Conservation (phyloP, 75 land plant species). For the Selaginella tamariscina region DNA sequence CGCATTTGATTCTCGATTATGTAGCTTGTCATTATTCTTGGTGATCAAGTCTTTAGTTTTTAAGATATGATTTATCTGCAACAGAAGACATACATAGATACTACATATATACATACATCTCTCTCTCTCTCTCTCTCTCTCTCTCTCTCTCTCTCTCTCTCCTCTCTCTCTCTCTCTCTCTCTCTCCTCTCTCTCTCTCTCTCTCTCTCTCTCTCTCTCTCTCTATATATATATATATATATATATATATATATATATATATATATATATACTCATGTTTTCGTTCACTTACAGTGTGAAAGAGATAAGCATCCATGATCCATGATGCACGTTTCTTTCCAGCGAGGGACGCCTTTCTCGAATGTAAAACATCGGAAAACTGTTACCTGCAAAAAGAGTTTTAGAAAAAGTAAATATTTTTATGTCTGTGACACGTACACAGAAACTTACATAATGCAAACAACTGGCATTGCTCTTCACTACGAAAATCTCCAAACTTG, state of each 20-base stretch:
- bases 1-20: conserved; percentile 6
- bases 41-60: conserved; percentile 59
- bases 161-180: no score
- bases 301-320: conserved; percentile 78
- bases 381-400: conserved; percentile 43
- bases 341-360: conserved; percentile 55
- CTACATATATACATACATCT: background rate
- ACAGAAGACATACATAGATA: background rate
- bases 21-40: conserved; percentile 65
- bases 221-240: no score
- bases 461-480: conserved; percentile 51
- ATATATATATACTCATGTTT: no score
- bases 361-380: conserved; percentile 69
- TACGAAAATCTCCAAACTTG: conserved; percentile 42
- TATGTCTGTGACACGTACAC: no score
- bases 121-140: no score
- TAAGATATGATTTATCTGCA: conserved; percentile 81
- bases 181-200: no score
- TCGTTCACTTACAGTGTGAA: conserved; percentile 82
- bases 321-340: conserved; percentile 19
- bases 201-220: no score
- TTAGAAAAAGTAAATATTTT: background rate
- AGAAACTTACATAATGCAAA: conserved; percentile 64
- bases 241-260: no score
- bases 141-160: no score